Percentiles rank a stretch among this genome's conserved stretches.
phyloP scores from a whole-genome alignment of 164 flowering plant genomes.

The Berberis thunbergii region DNA sequence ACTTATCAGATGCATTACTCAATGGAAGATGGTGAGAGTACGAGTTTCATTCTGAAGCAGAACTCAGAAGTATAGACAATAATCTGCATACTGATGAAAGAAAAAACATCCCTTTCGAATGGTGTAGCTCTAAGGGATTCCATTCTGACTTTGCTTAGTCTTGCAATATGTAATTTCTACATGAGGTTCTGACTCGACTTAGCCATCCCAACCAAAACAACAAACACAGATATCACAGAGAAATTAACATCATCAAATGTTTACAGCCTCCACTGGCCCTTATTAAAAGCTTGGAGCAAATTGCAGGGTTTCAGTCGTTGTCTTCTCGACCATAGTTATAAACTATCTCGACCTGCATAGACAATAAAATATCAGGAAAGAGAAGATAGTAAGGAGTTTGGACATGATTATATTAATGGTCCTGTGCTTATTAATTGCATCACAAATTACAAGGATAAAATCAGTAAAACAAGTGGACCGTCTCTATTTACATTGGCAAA shows the following conservation, averaged over 20 bases:
- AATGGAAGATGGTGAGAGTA: too few relatives aligned
- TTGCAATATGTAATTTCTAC: not conserved
- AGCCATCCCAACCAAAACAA: not conserved
- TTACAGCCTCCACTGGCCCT: not conserved
- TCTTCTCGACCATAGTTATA: slow-evolving; percentile 74
- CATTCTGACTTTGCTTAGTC: not conserved
- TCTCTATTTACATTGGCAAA: too few relatives aligned
- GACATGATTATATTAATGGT: too few relatives aligned
- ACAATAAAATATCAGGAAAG: slow-evolving; percentile 3
- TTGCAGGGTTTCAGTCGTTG: slow-evolving; percentile 25
- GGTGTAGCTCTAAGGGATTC: not conserved
- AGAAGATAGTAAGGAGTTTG: not conserved
- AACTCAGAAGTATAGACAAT: not conserved
- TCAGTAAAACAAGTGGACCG: too few relatives aligned
- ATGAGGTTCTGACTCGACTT: not conserved
- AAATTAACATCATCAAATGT: slow-evolving; percentile 3
- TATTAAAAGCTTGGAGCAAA: not conserved
- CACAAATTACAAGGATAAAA: too few relatives aligned
- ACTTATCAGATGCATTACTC: too few relatives aligned
- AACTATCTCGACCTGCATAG: slow-evolving; percentile 72
- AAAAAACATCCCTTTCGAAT: not conserved
- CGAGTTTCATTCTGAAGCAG: not conserved
- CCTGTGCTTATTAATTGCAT: too few relatives aligned
- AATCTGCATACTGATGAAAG: not conserved
- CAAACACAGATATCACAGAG: slow-evolving; percentile 1